Percentiles rank a stretch among this genome's conserved stretches.
Evolutionary conservation across 148 eudicot genomes (phyloP).

Genomic region (Pharnaceum exiguum): DNA sequence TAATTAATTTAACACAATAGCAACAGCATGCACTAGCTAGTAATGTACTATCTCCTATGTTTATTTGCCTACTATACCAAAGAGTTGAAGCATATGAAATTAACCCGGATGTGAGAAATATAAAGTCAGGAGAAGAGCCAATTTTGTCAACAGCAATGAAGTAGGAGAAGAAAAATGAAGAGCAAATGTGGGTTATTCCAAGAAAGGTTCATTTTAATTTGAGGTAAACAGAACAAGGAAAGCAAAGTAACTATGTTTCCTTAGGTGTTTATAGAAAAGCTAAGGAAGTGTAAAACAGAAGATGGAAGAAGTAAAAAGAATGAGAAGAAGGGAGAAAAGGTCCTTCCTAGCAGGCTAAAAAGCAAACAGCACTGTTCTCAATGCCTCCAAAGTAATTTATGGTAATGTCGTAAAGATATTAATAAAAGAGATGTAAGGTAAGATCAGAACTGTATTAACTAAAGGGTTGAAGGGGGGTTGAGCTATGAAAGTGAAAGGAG

Average conservation of each 20-base stretch:
- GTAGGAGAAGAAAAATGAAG: neutral
- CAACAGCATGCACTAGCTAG: too few relatives aligned
- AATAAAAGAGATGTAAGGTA: neutral
- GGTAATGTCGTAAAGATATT: constrained; percentile 1
- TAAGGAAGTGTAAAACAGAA: constrained; percentile 17
- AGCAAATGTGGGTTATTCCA: neutral
- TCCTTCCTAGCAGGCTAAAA: neutral
- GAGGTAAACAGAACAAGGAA: neutral
- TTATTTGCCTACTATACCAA: too few relatives aligned
- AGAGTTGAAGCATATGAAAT: too few relatives aligned
- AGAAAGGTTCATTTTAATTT: neutral
- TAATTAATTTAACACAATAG: too few relatives aligned
- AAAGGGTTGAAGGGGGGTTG: constrained; percentile 1
- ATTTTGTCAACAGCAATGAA: too few relatives aligned
- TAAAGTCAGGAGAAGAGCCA: too few relatives aligned
- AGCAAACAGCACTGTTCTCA: constrained; percentile 25
- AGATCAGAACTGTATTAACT: constrained; percentile 12
- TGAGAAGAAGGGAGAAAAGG: constrained; percentile 8
- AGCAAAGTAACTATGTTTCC: neutral
- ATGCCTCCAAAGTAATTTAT: constrained; percentile 10
- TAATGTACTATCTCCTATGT: too few relatives aligned
- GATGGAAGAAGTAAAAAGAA: constrained; percentile 13
- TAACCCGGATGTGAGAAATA: too few relatives aligned
- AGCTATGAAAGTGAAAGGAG: constrained; percentile 22
- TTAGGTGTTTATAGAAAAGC: constrained; percentile 21